Evolutionary conservation across 2,329 filamentous ascomycete species (phyloP), one percentile per base, ranked within the genome.

Genomic region (Stagonosporopsis vannaccii): DNA sequence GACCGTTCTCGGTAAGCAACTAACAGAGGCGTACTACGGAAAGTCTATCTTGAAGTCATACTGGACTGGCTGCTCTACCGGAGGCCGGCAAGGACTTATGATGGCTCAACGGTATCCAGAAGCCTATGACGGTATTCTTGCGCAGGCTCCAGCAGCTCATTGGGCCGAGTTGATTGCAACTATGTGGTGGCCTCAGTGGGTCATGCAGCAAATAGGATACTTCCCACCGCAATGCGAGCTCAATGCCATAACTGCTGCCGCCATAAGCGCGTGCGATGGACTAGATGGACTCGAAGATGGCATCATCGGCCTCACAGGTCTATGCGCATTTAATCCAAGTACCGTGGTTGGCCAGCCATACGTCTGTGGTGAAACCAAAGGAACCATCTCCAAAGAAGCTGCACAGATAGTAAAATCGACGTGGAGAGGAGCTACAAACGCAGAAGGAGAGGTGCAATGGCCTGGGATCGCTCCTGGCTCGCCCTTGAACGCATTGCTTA

Each of bases 21-120:
- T 66, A 30, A 49, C 46, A 6, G 60, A 53, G 35, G 62, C 6
- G 64, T 65, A 66, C 52, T 77, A 77, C 40, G 68, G 71, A 4
- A 25, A 66, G 26, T 8, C 55, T 4, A 63, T 73, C 0, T 54
- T 57, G 8, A 73, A 71, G 45, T 74, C 71, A 4, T 74, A 75
- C 57, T 75, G 67, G 64, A 68, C 59, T 41, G 72, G 67, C 56
- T 75, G 74, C 51, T 75, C 73, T 1, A 61, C 68, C 19, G 71
- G 71, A 22, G 73, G 73, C 7, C 55, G 73, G 8, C 71, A 76
- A 42, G 74, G 70, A 1, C 56, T 65, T 28, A 62, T 63, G 50
- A 33, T 73, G 23, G 71, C 70, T 5, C 70, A 74, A 48, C 51
- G 60, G 9, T 75, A 70, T 56, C 71, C 71, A 0, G 58, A 61